A percentile compares a stretch with the other conserved stretches of the same genome.
These are phyloP conservation scores for Paramecium sexaurelia DNA, from an alignment of 73 alveolate species.

Conservation along the genomic window DNA sequence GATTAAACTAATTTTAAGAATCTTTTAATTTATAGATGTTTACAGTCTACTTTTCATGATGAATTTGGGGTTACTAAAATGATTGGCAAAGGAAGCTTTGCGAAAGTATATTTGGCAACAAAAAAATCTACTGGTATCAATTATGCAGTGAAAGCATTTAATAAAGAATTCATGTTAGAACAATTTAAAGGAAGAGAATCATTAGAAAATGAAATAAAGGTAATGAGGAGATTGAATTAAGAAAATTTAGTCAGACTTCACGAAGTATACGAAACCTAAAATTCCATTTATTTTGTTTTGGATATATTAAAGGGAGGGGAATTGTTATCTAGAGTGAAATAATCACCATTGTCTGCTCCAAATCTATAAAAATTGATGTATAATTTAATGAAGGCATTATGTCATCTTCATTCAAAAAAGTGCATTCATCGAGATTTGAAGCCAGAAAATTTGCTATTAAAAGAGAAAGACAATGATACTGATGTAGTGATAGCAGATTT, in stretches of 20 bases:
- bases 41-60: conserved; percentile 65
- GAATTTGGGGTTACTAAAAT: conserved; percentile 67
- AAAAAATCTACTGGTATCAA: conserved; percentile 57
- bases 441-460: conserved; percentile 64
- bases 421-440: conserved; percentile 68
- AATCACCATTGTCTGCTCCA: not conserved
- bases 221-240: conserved; percentile 59
- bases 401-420: conserved; percentile 54
- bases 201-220: conserved; percentile 63
- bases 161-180: conserved; percentile 67
- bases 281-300: conserved; percentile 63
- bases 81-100: conserved; percentile 70
- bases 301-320: conserved; percentile 69
- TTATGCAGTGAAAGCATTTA: conserved; percentile 68
- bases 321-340: conserved; percentile 31
- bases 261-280: conserved; percentile 63
- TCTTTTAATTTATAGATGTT: not conserved
- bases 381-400: conserved; percentile 55
- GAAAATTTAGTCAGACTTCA: conserved; percentile 54
- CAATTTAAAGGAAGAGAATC: conserved; percentile 66
- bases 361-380: conserved; percentile 48
- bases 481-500: conserved; percentile 69
- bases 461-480: conserved; percentile 54
- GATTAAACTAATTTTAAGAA: conserved; percentile 29
- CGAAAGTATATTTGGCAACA: conserved; percentile 65